Evolutionary conservation across 441 rosid genomes (phyloP).

Genomic region (Mallotus japonicus): DNA sequence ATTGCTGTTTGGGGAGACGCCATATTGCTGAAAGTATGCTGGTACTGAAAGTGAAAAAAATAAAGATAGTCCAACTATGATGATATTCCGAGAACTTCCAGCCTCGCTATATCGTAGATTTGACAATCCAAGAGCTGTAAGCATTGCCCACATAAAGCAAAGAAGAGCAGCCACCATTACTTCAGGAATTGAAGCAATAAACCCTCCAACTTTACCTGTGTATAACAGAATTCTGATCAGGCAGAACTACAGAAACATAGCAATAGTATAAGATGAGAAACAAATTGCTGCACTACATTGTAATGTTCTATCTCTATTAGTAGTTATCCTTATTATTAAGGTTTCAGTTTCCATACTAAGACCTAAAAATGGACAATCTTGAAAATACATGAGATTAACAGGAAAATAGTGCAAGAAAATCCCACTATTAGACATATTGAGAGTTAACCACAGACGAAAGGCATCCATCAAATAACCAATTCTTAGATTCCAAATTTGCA

Average conservation of each 20-base stretch:
- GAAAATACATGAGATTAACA: background rate
- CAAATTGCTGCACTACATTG: background rate
- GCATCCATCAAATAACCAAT: background rate
- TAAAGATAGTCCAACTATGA: conserved; percentile 82
- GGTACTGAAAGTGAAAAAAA: conserved; percentile 92
- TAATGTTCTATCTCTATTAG: background rate
- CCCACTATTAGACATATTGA: background rate
- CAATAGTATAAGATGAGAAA: background rate
- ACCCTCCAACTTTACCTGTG: conserved; percentile 94
- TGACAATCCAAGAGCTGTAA: conserved; percentile 86
- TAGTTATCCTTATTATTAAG: background rate
- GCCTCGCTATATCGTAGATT: conserved; percentile 96
- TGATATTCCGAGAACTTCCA: conserved; percentile 94
- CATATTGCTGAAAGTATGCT: conserved; percentile 95
- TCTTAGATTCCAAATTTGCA: background rate
- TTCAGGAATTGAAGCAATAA: conserved; percentile 88
- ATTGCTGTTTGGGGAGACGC: conserved; percentile 71
- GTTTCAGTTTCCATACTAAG: background rate
- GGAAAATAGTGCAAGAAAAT: background rate
- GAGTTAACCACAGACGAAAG: background rate
- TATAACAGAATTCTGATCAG: conserved; percentile 12
- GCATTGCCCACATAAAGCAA: conserved; percentile 99
- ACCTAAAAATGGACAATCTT: background rate
- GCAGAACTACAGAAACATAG: background rate
- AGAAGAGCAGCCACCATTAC: conserved; percentile 97